These are phyloP conservation scores for Dysphania ambrosioides DNA, from an alignment of 148 eudicot genomes.

Conservation along the genomic window DNA sequence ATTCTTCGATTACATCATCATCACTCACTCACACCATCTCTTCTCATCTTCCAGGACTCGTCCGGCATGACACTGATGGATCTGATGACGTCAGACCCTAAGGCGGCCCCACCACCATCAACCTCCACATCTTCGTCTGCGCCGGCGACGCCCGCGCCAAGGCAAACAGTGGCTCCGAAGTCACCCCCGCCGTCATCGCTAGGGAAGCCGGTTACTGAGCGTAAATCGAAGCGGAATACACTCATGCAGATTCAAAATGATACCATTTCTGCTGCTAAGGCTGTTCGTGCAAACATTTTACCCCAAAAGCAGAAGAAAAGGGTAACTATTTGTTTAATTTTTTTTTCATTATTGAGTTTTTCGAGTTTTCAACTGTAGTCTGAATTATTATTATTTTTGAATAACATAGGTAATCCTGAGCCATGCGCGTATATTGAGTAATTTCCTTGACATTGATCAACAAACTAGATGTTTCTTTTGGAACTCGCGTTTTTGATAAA, in stretches of 20 bases:
- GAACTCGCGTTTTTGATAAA: too few relatives aligned
- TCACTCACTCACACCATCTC: background rate
- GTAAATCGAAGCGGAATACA: slow-evolving; percentile 61
- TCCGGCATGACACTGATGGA: slow-evolving; percentile 92
- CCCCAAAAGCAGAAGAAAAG: slow-evolving; percentile 82
- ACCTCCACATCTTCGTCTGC: slow-evolving; percentile 27
- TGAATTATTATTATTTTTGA: background rate
- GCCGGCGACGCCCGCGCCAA: slow-evolving; percentile 26
- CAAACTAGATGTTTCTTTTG: too few relatives aligned
- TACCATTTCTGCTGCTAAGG: slow-evolving; percentile 91
- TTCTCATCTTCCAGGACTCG: slow-evolving; percentile 53
- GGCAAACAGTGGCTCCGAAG: slow-evolving; percentile 22
- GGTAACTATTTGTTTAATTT: slow-evolving; percentile 29
- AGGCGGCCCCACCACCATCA: slow-evolving; percentile 38
- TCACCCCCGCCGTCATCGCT: slow-evolving; percentile 33
- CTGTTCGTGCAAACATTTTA: slow-evolving; percentile 77
- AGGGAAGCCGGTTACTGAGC: slow-evolving; percentile 53
- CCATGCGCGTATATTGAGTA: too few relatives aligned
- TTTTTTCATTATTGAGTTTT: background rate
- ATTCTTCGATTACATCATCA: background rate
- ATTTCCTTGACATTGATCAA: too few relatives aligned
- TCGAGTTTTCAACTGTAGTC: background rate
- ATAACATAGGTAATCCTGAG: background rate
- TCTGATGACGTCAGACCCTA: slow-evolving; percentile 74
- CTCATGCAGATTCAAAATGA: slow-evolving; percentile 93